Evolutionary conservation across 2,329 filamentous ascomycete genomes (phyloP).

Genomic region (Ophiostoma australiae): DNA sequence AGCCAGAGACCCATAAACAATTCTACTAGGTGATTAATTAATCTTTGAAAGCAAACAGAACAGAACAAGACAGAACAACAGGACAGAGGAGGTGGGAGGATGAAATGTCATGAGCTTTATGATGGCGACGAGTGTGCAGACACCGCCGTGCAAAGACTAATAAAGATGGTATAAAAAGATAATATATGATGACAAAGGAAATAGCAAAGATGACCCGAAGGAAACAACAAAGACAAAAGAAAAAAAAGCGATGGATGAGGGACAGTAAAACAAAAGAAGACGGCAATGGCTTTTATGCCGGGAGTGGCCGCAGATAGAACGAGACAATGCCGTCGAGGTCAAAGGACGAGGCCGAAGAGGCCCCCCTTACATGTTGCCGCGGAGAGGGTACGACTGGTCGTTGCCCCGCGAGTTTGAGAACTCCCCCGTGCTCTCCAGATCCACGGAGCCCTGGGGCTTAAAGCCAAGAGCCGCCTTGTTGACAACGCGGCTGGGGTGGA

Average conservation of each 20-base stretch:
- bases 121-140: neutral
- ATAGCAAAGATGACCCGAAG: neutral
- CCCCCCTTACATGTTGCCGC: constrained; percentile 5
- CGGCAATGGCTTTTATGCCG: neutral
- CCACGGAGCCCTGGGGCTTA: neutral
- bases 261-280: neutral
- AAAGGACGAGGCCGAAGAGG: neutral
- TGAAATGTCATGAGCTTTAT: neutral
- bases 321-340: constrained; percentile 4
- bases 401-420: neutral
- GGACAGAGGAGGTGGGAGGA: neutral
- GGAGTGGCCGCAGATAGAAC: neutral
- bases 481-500: constrained; percentile 21
- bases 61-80: neutral
- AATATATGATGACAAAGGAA: neutral
- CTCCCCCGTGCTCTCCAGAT: neutral
- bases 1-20: constrained; percentile 4
- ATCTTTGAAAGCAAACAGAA: neutral
- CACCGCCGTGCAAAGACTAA: neutral
- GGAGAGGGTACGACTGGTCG: constrained; percentile 1
- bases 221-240: neutral
- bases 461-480: neutral
- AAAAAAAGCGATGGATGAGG: neutral
- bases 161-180: neutral
- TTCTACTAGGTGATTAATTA: too few species aligned